Conservation (phyloP, 2,329 filamentous ascomycete species). For the Colletotrichum viniferum region DNA sequence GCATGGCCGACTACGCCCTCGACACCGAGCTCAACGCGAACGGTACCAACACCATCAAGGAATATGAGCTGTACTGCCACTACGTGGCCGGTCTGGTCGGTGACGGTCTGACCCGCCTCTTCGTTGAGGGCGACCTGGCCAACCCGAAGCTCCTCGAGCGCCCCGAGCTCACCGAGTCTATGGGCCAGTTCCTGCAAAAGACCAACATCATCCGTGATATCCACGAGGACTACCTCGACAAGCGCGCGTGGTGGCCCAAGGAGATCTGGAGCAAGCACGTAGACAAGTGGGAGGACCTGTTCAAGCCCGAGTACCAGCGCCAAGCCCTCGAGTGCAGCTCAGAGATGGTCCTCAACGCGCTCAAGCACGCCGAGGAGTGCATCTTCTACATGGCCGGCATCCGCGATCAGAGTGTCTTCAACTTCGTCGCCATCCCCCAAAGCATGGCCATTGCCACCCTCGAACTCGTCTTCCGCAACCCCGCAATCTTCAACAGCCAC, state of each 20-base stretch:
- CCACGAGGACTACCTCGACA: slow-evolving; percentile 86
- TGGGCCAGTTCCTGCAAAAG: slow-evolving; percentile 98
- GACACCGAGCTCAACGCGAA: slow-evolving; percentile 82
- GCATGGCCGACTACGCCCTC: slow-evolving; percentile 94
- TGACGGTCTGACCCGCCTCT: slow-evolving; percentile 88
- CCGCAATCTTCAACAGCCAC: slow-evolving; percentile 81
- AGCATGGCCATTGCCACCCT: slow-evolving; percentile 96
- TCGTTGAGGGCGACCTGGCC: slow-evolving; percentile 84
- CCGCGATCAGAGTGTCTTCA: slow-evolving; percentile 96
- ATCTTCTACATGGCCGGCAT: slow-evolving; percentile 97
- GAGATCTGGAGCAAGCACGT: slow-evolving; percentile 98
- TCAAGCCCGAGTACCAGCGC: slow-evolving; percentile 78
- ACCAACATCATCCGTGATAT: slow-evolving; percentile 98
- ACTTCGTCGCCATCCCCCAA: slow-evolving; percentile 97
- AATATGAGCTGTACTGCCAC: slow-evolving; percentile 97
- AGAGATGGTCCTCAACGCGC: slow-evolving; percentile 91
- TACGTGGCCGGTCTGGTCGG: slow-evolving; percentile 99
- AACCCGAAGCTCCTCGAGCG: slow-evolving; percentile 83
- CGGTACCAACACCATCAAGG: slow-evolving; percentile 80
- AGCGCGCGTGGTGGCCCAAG: slow-evolving; percentile 90
- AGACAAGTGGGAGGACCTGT: slow-evolving; percentile 85
- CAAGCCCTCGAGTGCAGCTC: slow-evolving; percentile 85
- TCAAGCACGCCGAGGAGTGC: slow-evolving; percentile 88
- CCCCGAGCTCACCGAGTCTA: slow-evolving; percentile 85
- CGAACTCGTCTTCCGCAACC: slow-evolving; percentile 91